Evolutionary conservation across 2,329 filamentous ascomycete genomes (phyloP).

Genomic region (Orbilia oligospora): DNA sequence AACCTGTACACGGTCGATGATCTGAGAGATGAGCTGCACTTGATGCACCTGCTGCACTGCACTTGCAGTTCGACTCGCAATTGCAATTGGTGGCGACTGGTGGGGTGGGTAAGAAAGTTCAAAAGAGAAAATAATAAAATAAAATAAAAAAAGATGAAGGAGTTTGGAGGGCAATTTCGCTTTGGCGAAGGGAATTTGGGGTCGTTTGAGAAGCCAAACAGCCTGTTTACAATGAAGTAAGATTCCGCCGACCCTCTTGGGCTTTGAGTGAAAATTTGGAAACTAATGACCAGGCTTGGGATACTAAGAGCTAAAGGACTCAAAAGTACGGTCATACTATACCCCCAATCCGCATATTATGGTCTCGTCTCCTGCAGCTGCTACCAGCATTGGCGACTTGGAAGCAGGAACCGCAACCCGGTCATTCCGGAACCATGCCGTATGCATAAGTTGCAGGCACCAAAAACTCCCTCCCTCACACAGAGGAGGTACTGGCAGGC

Average conservation of each 20-base stretch:
- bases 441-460: slow-evolving; percentile 17
- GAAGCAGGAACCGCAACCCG: slow-evolving; percentile 58
- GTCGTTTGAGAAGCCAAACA: slow-evolving; percentile 58
- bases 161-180: slow-evolving; percentile 37
- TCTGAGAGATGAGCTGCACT: slow-evolving; percentile 16
- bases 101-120: slow-evolving; percentile 5
- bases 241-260: slow-evolving; percentile 28
- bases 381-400: slow-evolving; percentile 18
- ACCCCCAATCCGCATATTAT: slow-evolving; percentile 12
- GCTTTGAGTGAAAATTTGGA: slow-evolving; percentile 26
- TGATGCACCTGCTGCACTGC: too few species aligned
- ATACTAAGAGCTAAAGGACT: slow-evolving; percentile 16
- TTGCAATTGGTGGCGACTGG: neutral
- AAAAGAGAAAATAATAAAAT: too few species aligned
- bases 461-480: slow-evolving; percentile 17
- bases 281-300: slow-evolving; percentile 30
- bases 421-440: slow-evolving; percentile 56
- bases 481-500: slow-evolving; percentile 4
- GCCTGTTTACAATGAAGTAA: slow-evolving; percentile 53
- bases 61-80: neutral
- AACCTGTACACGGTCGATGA: slow-evolving; percentile 17
- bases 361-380: slow-evolving; percentile 54
- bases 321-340: slow-evolving; percentile 34
- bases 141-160: neutral
- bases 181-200: slow-evolving; percentile 32